A percentile compares a stretch with the other conserved stretches of the same genome.
Evolutionary conservation across 2,329 filamentous ascomycete species (phyloP).

Genomic region (Alternaria triticina): DNA sequence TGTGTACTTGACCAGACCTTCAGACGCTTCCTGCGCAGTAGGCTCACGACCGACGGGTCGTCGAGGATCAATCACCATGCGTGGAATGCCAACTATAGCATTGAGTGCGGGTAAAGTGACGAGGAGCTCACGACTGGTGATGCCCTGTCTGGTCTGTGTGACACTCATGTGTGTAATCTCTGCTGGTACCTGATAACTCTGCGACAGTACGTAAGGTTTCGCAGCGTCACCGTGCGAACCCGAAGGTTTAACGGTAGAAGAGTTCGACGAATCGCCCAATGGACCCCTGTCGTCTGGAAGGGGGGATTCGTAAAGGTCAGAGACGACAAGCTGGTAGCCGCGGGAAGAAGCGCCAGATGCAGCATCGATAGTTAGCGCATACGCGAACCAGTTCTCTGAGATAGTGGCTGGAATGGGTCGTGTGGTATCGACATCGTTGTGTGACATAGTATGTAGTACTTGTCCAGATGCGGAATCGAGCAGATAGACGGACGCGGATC

Average conservation of each 20-base stretch:
- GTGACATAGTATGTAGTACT: slow-evolving; percentile 72
- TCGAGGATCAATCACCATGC: slow-evolving; percentile 80
- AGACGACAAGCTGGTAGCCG: slow-evolving; percentile 84
- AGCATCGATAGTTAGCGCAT: slow-evolving; percentile 70
- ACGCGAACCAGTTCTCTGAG: slow-evolving; percentile 95
- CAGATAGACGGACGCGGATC: slow-evolving; percentile 74
- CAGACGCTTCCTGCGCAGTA: slow-evolving; percentile 77
- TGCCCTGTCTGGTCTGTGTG: slow-evolving; percentile 89
- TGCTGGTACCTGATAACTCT: slow-evolving; percentile 80
- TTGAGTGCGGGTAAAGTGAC: slow-evolving; percentile 76
- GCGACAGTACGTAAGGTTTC: slow-evolving; percentile 77
- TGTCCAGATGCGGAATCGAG: slow-evolving; percentile 87
- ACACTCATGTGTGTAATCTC: slow-evolving; percentile 81
- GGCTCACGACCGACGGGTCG: slow-evolving; percentile 86
- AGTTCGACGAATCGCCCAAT: slow-evolving; percentile 72
- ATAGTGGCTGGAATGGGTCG: slow-evolving; percentile 79
- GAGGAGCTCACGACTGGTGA: slow-evolving; percentile 81
- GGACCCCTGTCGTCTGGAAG: slow-evolving; percentile 83
- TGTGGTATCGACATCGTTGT: slow-evolving; percentile 74
- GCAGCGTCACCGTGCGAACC: slow-evolving; percentile 62
- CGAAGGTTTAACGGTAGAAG: slow-evolving; percentile 76
- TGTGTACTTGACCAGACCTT: slow-evolving; percentile 78
- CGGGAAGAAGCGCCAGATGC: slow-evolving; percentile 64
- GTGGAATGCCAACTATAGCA: slow-evolving; percentile 79
- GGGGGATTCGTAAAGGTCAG: slow-evolving; percentile 89